Conservation (phyloP, 768 basidiomycete genomes). For the Cystofilobasidium bisporidii region DNA sequence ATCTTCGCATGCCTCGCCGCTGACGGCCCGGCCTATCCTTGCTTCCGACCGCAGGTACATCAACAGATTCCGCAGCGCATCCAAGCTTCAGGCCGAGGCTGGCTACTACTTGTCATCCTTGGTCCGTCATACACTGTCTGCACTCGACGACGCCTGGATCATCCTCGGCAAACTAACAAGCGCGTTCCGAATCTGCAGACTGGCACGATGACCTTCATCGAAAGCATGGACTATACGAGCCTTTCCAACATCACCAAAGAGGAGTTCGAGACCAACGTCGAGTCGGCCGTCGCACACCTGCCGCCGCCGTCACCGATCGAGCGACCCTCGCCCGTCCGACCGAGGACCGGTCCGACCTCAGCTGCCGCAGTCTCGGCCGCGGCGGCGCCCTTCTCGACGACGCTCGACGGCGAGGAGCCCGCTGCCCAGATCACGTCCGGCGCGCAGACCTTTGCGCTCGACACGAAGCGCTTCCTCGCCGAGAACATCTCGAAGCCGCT, state of each 20-base stretch:
- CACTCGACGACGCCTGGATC: not conserved
- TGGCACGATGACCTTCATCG: constrained; percentile 94
- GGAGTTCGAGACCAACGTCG: constrained; percentile 69
- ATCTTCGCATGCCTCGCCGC: too few species aligned
- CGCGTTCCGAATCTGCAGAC: constrained; percentile 48
- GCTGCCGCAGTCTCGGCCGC: constrained; percentile 42
- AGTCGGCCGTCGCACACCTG: constrained; percentile 54
- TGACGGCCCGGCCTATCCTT: not conserved
- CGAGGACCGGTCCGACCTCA: constrained; percentile 44
- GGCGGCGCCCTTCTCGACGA: constrained; percentile 35
- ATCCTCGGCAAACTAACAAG: too few species aligned
- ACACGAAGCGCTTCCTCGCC: constrained; percentile 68
- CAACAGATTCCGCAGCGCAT: constrained; percentile 81
- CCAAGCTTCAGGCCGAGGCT: constrained; percentile 83
- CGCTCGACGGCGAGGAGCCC: constrained; percentile 64
- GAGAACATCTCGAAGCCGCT: constrained; percentile 56
- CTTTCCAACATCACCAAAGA: constrained; percentile 87
- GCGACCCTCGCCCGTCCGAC: constrained; percentile 61
- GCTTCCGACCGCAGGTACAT: constrained; percentile 77
- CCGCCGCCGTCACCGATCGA: constrained; percentile 47
- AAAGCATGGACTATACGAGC: constrained; percentile 92
- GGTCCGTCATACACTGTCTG: constrained; percentile 41
- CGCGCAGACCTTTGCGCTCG: constrained; percentile 44
- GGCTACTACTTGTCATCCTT: constrained; percentile 95
- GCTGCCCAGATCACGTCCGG: constrained; percentile 66